Percentiles rank a stretch among this genome's conserved stretches.
These are phyloP conservation scores for Ceratocystis cacaofunesta DNA, from an alignment of 2,329 filamentous ascomycete species.

Conservation along the genomic window DNA sequence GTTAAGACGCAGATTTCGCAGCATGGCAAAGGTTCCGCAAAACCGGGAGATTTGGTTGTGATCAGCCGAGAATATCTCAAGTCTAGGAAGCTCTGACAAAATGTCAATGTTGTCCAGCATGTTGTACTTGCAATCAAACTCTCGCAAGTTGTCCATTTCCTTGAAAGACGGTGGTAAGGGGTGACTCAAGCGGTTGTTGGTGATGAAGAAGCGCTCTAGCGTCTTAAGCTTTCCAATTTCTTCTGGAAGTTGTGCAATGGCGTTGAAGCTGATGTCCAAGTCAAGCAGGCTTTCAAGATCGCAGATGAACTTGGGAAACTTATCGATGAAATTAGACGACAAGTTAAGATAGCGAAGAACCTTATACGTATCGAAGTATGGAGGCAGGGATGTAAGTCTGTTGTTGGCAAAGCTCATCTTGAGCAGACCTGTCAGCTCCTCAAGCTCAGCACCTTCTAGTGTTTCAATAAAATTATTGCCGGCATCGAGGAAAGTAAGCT, in stretches of 20 bases:
- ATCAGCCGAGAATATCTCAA: constrained; percentile 79
- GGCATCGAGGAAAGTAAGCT: constrained; percentile 77
- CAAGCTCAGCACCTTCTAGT: constrained; percentile 69
- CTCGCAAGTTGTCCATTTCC: constrained; percentile 62
- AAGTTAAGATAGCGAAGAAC: constrained; percentile 73
- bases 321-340: constrained; percentile 80
- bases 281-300: constrained; percentile 72
- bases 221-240: constrained; percentile 63
- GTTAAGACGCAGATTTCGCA: constrained; percentile 76
- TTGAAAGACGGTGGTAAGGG: constrained; percentile 59
- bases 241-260: constrained; percentile 62
- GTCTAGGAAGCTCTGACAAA: constrained; percentile 64
- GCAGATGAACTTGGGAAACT: constrained; percentile 75
- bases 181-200: constrained; percentile 77
- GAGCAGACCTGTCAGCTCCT: constrained; percentile 58
- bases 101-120: constrained; percentile 76
- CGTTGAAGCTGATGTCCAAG: constrained; percentile 92
- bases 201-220: constrained; percentile 82
- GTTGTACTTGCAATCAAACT: constrained; percentile 93
- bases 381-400: constrained; percentile 60
- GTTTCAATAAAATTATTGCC: constrained; percentile 88
- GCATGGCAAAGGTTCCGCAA: constrained; percentile 69
- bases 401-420: constrained; percentile 94
- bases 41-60: constrained; percentile 90
- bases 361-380: constrained; percentile 69